These are phyloP conservation scores for Colletotrichum filicis DNA, from an alignment of 2,329 filamentous ascomycete species.

Conservation along the genomic window DNA sequence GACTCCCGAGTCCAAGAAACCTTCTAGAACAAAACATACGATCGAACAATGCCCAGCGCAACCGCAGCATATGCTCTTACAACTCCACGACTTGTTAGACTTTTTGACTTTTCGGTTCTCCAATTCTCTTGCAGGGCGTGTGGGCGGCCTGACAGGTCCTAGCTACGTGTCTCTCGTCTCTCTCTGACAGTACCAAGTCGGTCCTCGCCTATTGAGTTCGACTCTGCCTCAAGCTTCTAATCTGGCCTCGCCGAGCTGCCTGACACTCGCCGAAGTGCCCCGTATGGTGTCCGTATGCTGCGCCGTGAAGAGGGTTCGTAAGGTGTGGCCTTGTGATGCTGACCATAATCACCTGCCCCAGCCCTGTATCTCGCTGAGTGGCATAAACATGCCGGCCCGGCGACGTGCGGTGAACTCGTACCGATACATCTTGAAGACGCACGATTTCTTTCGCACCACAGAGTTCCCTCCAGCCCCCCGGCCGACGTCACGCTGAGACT, in stretches of 20 bases:
- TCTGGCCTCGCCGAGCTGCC: slow-evolving; percentile 40
- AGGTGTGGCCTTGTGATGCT: neutral
- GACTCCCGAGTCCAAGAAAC: neutral
- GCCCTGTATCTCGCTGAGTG: neutral
- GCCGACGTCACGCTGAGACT: neutral
- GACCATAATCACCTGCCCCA: neutral
- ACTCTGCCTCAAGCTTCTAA: neutral
- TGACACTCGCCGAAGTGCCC: slow-evolving; percentile 87
- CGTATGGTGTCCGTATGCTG: slow-evolving; percentile 71
- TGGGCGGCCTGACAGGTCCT: neutral
- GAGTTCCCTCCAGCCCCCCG: neutral
- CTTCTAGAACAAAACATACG: neutral
- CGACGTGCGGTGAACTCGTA: neutral
- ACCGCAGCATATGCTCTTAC: neutral
- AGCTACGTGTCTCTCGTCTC: neutral
- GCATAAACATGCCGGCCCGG: neutral
- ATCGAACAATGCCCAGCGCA: neutral
- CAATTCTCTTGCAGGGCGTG: neutral
- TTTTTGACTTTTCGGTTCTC: neutral
- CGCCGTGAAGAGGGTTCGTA: slow-evolving; percentile 40
- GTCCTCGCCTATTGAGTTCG: neutral
- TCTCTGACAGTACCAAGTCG: neutral
- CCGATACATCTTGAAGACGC: neutral
- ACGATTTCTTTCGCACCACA: neutral
- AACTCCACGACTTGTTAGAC: neutral